phyloP scores from a whole-genome alignment of 176 grass and related monocot species.

The Triticum turgidum region DNA sequence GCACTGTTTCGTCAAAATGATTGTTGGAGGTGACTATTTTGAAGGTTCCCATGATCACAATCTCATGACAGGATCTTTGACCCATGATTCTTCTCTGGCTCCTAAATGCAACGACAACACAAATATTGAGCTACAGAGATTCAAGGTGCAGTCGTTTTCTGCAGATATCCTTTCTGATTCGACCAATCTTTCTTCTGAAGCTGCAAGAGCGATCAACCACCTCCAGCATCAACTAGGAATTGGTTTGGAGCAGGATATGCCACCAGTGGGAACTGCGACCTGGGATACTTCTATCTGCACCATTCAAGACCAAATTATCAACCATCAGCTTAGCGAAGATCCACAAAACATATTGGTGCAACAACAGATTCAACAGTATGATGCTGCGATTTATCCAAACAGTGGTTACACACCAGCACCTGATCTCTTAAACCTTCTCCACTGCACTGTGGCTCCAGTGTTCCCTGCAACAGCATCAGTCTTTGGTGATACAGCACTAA shows the following conservation, averaged over 20 bases:
- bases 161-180: slow-evolving; percentile 47
- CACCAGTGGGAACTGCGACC: slow-evolving; percentile 33
- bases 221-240: slow-evolving; percentile 47
- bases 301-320: slow-evolving; percentile 45
- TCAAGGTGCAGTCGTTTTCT: slow-evolving; percentile 44
- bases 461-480: slow-evolving; percentile 31
- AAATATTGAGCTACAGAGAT: slow-evolving; percentile 30
- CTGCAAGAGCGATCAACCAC: slow-evolving; percentile 40
- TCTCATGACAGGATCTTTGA: slow-evolving; percentile 53
- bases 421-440: slow-evolving; percentile 70
- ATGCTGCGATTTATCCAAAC: slow-evolving; percentile 36
- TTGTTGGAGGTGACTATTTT: slow-evolving; percentile 51
- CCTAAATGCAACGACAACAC: slow-evolving; percentile 16
- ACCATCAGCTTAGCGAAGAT: slow-evolving; percentile 40
- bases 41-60: slow-evolving; percentile 42
- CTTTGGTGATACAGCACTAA: slow-evolving; percentile 25
- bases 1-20: slow-evolving; percentile 47
- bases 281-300: slow-evolving; percentile 55
- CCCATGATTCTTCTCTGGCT: slow-evolving; percentile 46
- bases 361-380: slow-evolving; percentile 44
- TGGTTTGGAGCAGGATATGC: slow-evolving; percentile 48
- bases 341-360: slow-evolving; percentile 42
- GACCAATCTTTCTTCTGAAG: slow-evolving; percentile 31
- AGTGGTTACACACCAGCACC: slow-evolving; percentile 44
- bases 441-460: slow-evolving; percentile 33